phyloP scores from a whole-genome alignment of 768 basidiomycete genomes.

The Terana coerulea region DNA sequence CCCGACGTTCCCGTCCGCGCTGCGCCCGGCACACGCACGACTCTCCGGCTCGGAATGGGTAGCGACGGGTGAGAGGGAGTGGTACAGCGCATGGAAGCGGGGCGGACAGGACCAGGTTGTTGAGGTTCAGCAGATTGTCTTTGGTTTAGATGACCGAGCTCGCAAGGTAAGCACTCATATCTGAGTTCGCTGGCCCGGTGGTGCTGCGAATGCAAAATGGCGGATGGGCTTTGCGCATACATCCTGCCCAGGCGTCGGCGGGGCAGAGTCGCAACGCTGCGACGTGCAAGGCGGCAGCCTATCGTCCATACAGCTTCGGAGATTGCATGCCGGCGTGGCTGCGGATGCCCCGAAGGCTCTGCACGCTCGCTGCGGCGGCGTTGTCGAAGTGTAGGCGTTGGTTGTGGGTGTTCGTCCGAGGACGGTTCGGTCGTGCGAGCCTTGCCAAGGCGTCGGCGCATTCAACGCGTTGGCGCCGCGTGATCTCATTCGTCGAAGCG shows the following conservation, averaged over 20 bases:
- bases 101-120: constrained; percentile 42
- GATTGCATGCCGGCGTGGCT: background rate
- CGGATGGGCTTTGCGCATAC: no score
- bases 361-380: no score
- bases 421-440: background rate
- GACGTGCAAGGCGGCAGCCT: no score
- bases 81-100: constrained; percentile 35
- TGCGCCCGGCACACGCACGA: constrained; percentile 55
- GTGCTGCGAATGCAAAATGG: background rate
- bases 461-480: background rate
- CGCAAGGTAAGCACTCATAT: constrained; percentile 29
- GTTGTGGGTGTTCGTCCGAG: no score
- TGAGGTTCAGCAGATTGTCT: constrained; percentile 73
- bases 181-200: constrained; percentile 10
- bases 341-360: background rate
- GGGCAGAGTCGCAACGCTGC: no score
- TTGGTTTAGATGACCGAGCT: constrained; percentile 43
- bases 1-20: constrained; percentile 41
- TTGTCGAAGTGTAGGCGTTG: no score
- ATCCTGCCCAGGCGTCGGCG: no score
- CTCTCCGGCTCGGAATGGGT: constrained; percentile 60
- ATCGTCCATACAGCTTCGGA: no score
- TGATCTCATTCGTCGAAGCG: background rate
- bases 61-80: constrained; percentile 50
- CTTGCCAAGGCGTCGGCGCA: background rate